phyloP scores from a whole-genome alignment of 2,329 filamentous ascomycete species.

The Alternaria tenuissima region DNA sequence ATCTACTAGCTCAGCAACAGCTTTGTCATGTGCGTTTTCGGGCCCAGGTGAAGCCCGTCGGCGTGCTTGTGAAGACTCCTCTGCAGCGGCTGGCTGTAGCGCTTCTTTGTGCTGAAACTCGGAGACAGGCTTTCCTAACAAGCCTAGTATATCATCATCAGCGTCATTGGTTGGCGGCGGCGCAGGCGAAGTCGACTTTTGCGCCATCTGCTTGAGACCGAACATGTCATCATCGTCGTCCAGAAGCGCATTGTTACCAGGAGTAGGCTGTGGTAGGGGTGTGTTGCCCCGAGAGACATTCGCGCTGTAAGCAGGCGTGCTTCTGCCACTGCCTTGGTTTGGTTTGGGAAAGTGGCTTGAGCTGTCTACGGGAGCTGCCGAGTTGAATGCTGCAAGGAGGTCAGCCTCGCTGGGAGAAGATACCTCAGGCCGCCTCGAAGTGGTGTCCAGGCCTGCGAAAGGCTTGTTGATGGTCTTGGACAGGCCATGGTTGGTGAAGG shows the following conservation, averaged over 20 bases:
- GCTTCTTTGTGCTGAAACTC: conserved; percentile 54
- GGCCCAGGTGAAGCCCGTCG: conserved; percentile 33
- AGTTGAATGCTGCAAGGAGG: conserved; percentile 68
- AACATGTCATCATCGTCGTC: conserved; percentile 86
- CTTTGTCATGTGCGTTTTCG: conserved; percentile 71
- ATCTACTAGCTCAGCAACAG: conserved; percentile 87
- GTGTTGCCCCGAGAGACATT: conserved; percentile 40
- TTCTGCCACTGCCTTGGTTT: conserved; percentile 50
- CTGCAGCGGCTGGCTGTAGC: conserved; percentile 16
- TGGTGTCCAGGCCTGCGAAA: conserved; percentile 47
- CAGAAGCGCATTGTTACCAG: conserved; percentile 48
- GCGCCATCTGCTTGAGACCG: conserved; percentile 73
- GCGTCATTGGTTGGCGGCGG: conserved; percentile 29
- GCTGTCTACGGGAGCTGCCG: conserved; percentile 65
- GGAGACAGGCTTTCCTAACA: conserved; percentile 67
- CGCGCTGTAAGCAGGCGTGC: conserved; percentile 48
- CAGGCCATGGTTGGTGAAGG: conserved; percentile 36
- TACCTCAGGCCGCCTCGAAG: conserved; percentile 36
- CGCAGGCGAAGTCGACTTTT: conserved; percentile 40
- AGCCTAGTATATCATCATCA: conserved; percentile 70
- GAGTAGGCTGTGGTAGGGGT: conserved; percentile 32
- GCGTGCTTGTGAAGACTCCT: conserved; percentile 13
- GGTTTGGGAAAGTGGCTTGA: conserved; percentile 66
- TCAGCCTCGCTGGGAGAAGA: conserved; percentile 62
- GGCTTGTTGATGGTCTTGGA: conserved; percentile 51